Base-by-base conservation (phyloP, 2,329 filamentous ascomycete genomes). In the Aspergillus pseudoterreus region DNA sequence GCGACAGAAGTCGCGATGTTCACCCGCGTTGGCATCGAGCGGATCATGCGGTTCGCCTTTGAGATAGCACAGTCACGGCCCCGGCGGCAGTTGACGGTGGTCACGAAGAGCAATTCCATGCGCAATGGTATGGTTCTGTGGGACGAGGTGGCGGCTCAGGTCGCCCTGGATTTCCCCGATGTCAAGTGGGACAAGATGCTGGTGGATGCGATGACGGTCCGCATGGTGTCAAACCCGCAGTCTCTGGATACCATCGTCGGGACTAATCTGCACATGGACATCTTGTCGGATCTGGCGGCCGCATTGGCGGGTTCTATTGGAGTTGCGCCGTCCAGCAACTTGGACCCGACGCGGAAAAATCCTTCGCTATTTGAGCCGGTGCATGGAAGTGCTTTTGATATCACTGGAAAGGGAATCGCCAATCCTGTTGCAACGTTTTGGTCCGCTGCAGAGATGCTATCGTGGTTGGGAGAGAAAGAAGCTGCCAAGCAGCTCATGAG, bases 281-380 rank as follows among this genome's bases (percentile, higher is more conserved):
- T 87, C 47, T 74, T 88, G 3, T 86, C 84, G 0, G 85, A 88
- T 59, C 73, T 88, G 30, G 86, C 85, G 2, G 85, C 86, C 9
- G 84, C 84, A 0, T 70, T 88, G 5, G 84, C 85, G 1, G 85
- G 85, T 0, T 84, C 81, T 1, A 88, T 88, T 54, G 85, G 86
- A 9, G 86, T 89, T 46, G 85, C 85, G 4, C 84, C 85, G 2
- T 86, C 84, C 0, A 81, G 77, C 50, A 87, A 87, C 58, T 70
- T 88, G 1, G 84, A 88, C 57, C 84, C 85, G 0, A 82, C 79
- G 6, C 71, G 81, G 17, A 68, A 77, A 56, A 81, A 81, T 54
- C 83, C 83, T 0, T 82, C 78, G 42, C 74, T 85, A 62, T 85
- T 84, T 56, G 82, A 85, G 65, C 81, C 82, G 10, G 79, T 84